phyloP scores from a whole-genome alignment of 2,329 filamentous ascomycete genomes.

The Pseudogymnoascus sp. region DNA sequence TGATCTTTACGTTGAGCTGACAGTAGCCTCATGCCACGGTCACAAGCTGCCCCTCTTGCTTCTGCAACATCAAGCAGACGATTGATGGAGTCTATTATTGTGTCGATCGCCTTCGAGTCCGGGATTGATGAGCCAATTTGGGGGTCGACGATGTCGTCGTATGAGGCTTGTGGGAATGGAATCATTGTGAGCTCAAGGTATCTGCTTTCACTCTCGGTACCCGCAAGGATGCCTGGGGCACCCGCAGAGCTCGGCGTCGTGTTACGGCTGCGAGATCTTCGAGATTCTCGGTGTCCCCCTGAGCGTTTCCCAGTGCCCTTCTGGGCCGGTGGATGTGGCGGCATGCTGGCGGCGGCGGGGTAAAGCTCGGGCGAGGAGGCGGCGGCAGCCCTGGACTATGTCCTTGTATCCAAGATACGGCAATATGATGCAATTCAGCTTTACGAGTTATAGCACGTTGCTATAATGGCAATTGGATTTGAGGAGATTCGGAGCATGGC shows the following conservation, averaged over 20 bases:
- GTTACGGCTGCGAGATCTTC: slow-evolving; percentile 65
- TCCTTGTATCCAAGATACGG: background rate
- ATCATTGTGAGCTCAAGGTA: slow-evolving; percentile 59
- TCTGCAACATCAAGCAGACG: slow-evolving; percentile 60
- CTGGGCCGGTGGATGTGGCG: slow-evolving; percentile 48
- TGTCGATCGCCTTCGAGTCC: slow-evolving; percentile 55
- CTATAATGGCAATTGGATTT: background rate
- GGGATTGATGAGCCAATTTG: slow-evolving; percentile 51
- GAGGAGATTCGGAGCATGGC: background rate
- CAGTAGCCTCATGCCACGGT: slow-evolving; percentile 65
- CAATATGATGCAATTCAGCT: background rate
- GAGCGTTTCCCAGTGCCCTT: slow-evolving; percentile 61
- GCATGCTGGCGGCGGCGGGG: slow-evolving; percentile 37
- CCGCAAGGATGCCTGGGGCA: slow-evolving; percentile 37
- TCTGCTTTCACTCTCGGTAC: slow-evolving; percentile 47
- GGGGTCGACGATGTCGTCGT: slow-evolving; percentile 64
- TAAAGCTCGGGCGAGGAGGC: background rate
- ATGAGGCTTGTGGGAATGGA: slow-evolving; percentile 50
- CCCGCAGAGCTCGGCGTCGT: slow-evolving; percentile 55
- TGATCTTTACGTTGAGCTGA: slow-evolving; percentile 57
- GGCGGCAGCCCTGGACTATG: background rate
- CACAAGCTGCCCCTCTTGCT: slow-evolving; percentile 58
- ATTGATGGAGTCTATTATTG: slow-evolving; percentile 56
- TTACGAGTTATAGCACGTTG: background rate
- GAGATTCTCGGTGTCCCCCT: slow-evolving; percentile 44